Evolutionary conservation across 306 rosid genomes (phyloP).

Genomic region (Malus sieversii): DNA sequence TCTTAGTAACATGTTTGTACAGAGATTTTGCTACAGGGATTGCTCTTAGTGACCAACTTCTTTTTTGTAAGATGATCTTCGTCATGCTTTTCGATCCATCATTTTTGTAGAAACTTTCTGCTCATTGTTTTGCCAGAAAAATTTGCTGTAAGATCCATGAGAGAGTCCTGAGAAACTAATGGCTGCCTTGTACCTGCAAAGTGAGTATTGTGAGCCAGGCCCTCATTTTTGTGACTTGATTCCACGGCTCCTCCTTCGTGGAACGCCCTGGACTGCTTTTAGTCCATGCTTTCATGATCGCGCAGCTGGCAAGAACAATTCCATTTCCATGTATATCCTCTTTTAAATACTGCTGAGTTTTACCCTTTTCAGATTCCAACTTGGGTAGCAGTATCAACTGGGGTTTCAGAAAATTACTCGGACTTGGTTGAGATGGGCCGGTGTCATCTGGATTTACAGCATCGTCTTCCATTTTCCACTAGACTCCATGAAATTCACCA

Average conservation of each 20-base stretch:
- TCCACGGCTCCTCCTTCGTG: conserved; percentile 42
- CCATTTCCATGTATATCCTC: neutral
- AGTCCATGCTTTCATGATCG: conserved; percentile 51
- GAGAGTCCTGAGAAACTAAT: conserved; percentile 37
- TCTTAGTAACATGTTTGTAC: too few species aligned
- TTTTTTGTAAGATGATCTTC: conserved; percentile 52
- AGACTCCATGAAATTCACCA: conserved; percentile 61
- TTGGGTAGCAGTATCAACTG: conserved; percentile 66
- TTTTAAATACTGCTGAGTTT: neutral
- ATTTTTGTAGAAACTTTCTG: neutral
- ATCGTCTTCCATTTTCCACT: conserved; percentile 74
- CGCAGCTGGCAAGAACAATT: conserved; percentile 61
- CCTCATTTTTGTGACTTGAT: conserved; percentile 81
- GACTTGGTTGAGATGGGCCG: conserved; percentile 97
- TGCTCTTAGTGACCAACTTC: conserved; percentile 68
- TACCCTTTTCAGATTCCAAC: conserved; percentile 63
- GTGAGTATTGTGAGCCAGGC: conserved; percentile 99
- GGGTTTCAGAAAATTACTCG: conserved; percentile 67
- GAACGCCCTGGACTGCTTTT: conserved; percentile 84
- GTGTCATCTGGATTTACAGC: conserved; percentile 93
- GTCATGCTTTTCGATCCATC: neutral
- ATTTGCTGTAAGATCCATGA: conserved; percentile 54
- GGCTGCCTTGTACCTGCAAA: conserved; percentile 86
- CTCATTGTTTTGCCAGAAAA: conserved; percentile 37
- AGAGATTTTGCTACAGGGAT: conserved; percentile 80